Evolutionary conservation across 1,284 basidiomycete genomes (phyloP), one percentile per base, ranked within the genome.

Genomic region (Schizophyllum commune): DNA sequence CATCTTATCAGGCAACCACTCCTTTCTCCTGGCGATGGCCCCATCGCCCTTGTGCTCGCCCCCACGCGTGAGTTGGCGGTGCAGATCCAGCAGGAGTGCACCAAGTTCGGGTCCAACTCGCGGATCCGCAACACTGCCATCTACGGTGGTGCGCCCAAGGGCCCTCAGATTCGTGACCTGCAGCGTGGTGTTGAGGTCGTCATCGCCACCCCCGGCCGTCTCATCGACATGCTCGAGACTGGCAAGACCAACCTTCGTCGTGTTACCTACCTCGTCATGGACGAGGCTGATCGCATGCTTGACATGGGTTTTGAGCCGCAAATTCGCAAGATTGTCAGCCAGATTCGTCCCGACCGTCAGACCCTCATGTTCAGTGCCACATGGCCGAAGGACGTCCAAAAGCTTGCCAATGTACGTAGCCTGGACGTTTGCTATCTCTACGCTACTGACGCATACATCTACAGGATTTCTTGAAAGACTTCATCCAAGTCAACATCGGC

Each of bases 301-400:
- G 94, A 96, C 79, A 96, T 96, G 94, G 95, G 96, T 84, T 99
- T 99, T 79, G 96, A 99, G 79, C 96, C 96, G 62, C 96, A 99
- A 75, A 99, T 99, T 72, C 86, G 96, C 74, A 99, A 99, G 81
- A 98, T 98, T 69, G 90, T 99, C 67, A 83, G 89, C 68, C 96
- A 99, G 78, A 97, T 98, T 71, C 88, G 96, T 55, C 96, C 95
- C 52, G 96, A 98, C 78, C 88, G 94, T 72, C 96, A 98, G 73
- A 95, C 94, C 0, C 82, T 96, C 63, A 93, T 95, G 86, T 99
- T 99, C 82, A 98, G 95, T 61, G 96, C 96, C 22, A 99, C 97
- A 21, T 99, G 96, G 96, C 96, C 96, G 34, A 98, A 98, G 78
- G 96, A 99, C 70, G 97, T 99, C 4, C 96, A 99, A 79, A 93